These are phyloP conservation scores for Talaromyces liani DNA, from an alignment of 495 filamentous ascomycete species.

Conservation along the genomic window DNA sequence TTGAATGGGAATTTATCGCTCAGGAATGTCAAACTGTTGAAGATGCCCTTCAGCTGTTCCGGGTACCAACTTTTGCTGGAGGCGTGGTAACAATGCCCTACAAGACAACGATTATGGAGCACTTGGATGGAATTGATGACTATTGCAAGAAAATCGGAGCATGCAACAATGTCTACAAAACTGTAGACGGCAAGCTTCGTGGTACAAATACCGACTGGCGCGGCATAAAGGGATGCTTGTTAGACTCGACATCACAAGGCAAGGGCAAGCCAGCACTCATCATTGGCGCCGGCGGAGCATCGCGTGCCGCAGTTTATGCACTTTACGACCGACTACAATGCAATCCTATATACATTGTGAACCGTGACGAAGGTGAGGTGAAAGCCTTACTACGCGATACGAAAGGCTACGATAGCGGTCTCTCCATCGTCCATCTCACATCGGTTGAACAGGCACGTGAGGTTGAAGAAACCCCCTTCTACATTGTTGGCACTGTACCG, in stretches of 20 bases:
- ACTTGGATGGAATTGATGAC: slow-evolving; percentile 54
- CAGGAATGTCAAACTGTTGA: slow-evolving; percentile 29
- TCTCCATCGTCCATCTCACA: slow-evolving; percentile 43
- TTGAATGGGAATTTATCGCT: slow-evolving; percentile 30
- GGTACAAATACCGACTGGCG: slow-evolving; percentile 68
- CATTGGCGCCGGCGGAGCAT: slow-evolving; percentile 56
- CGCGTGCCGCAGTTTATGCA: slow-evolving; percentile 49
- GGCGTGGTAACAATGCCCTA: slow-evolving; percentile 62
- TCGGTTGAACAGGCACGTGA: slow-evolving; percentile 41
- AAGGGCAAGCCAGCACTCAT: slow-evolving; percentile 43
- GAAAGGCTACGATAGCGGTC: slow-evolving; percentile 3
- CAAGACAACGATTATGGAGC: slow-evolving; percentile 54
- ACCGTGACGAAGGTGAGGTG: slow-evolving; percentile 52
- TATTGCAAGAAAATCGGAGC: slow-evolving; percentile 52
- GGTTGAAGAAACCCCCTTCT: slow-evolving; percentile 34
- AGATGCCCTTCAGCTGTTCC: slow-evolving; percentile 23
- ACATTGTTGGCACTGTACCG: slow-evolving; percentile 55
- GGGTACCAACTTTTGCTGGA: slow-evolving; percentile 39
- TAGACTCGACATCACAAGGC: slow-evolving; percentile 24
- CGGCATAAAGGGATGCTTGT: slow-evolving; percentile 52
- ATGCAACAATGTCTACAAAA: slow-evolving; percentile 60
- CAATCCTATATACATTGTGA: slow-evolving; percentile 54
- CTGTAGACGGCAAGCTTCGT: slow-evolving; percentile 33
- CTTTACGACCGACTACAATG: slow-evolving; percentile 48
- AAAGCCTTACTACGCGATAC: slow-evolving; percentile 44